Base-by-base conservation (phyloP, 176 grass and related monocot species). In the Cocos nucifera region DNA sequence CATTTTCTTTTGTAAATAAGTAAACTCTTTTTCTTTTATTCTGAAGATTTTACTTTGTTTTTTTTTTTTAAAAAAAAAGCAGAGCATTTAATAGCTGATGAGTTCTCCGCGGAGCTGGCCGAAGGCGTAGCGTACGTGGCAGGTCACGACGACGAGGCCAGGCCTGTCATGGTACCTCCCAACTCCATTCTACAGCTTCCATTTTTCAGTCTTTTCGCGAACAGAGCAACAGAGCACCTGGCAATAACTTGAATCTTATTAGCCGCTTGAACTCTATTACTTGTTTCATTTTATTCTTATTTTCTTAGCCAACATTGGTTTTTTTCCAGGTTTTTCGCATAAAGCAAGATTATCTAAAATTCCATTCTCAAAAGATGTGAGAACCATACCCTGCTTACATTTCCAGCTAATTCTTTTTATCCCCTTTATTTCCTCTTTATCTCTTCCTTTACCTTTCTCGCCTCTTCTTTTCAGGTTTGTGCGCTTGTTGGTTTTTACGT, bases 1-100 rank as follows among this genome's bases (percentile, higher is more conserved):
- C 28, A 30, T 14, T 14, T 35, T 44, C 2, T 44, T 44, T 44
- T 44, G 9, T 44, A 10, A 44, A 44, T 10, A 44, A 44, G 75
- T 14, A 1, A 1, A 18, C 52, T 35, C 50, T 20, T 19, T 54
- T 56, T 22, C 27, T 56, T 56, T 55, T 21, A 52, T 28, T 35
- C 65, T 68, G 53, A 57, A 19, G 53, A 56, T 16, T 22, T 39
- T 63, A 21, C 7, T 1, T 19, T 68, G 15, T 25, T 39, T 68
- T 23, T 25, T 39, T 68, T 23, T 21, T 39, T 32, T 26, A 17
- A 48, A 0, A 5, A 56, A 29, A 4, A 49, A 62, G 23, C 80
- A 98, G 94, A 98, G 35, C 85, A 85, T 72, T 73, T 98, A 50
- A 92, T 93, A 44, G 94, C 94, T 65, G 94, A 98, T 59, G 94